Conservation (phyloP, 164 flowering plant genomes). For the Magnolia sinica region DNA sequence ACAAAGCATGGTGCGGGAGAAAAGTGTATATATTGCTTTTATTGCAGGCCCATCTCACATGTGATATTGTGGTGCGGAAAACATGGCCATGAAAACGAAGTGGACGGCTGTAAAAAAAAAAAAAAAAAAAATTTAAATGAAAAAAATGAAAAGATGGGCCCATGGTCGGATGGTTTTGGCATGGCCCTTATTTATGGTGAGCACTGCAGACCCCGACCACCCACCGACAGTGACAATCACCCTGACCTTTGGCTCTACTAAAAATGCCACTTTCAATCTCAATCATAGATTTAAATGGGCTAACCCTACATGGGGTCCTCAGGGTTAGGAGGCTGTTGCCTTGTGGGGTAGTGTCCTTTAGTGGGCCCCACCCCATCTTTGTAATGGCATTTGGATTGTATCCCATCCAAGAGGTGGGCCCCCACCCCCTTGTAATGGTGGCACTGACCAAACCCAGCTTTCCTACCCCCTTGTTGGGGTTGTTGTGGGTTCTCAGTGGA, state of each 20-base stretch:
- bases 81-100: neutral
- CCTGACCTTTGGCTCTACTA: slow-evolving; percentile 3
- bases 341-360: neutral
- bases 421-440: neutral
- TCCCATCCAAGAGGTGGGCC: neutral
- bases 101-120: neutral
- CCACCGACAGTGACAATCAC: slow-evolving; percentile 9
- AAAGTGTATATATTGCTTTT: no score
- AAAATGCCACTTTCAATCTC: neutral
- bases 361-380: neutral
- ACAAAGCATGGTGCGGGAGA: no score
- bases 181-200: neutral
- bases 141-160: neutral
- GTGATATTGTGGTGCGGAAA: neutral
- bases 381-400: neutral
- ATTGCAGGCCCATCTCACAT: neutral
- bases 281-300: neutral
- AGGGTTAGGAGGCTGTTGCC: neutral
- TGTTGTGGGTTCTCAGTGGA: neutral
- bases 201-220: slow-evolving; percentile 10
- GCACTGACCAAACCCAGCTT: neutral
- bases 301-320: slow-evolving; percentile 1
- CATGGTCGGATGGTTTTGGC: neutral
- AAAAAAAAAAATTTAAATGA: neutral
- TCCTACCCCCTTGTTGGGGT: slow-evolving; percentile 1